A percentile compares a stretch with the other conserved stretches of the same genome.
Conservation (phyloP, 345 rosid species). For the Camelina sativa region DNA sequence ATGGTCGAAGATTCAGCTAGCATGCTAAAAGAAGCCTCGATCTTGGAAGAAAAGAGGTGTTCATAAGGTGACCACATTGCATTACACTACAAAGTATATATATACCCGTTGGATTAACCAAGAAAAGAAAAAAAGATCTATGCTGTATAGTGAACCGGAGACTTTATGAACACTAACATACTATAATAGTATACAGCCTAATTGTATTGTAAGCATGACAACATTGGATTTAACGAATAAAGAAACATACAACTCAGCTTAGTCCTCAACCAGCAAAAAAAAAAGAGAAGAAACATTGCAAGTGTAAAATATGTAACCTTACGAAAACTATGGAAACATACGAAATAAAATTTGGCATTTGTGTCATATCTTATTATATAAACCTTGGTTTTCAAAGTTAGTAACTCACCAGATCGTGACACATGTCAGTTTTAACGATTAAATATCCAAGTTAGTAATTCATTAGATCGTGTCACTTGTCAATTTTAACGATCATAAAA, state of each 20-base stretch:
- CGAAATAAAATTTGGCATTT: too few species aligned
- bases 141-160: not conserved
- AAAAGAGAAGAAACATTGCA: too few species aligned
- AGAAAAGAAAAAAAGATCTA: not conserved
- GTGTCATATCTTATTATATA: too few species aligned
- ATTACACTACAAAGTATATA: not conserved
- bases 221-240: not conserved
- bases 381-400: too few species aligned
- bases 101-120: not conserved
- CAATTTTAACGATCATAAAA: too few species aligned
- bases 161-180: not conserved
- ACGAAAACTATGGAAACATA: too few species aligned
- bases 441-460: too few species aligned
- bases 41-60: constrained; percentile 68
- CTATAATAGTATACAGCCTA: not conserved
- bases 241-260: not conserved
- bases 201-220: not conserved
- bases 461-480: too few species aligned
- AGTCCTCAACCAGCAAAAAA: not conserved
- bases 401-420: too few species aligned
- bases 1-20: constrained; percentile 84
- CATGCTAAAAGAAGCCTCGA: constrained; percentile 81
- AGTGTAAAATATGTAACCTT: too few species aligned
- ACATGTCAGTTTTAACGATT: too few species aligned
- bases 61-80: constrained; percentile 31